phyloP scores from a whole-genome alignment of 2,329 filamentous ascomycete genomes.

The Thelonectria discophora region DNA sequence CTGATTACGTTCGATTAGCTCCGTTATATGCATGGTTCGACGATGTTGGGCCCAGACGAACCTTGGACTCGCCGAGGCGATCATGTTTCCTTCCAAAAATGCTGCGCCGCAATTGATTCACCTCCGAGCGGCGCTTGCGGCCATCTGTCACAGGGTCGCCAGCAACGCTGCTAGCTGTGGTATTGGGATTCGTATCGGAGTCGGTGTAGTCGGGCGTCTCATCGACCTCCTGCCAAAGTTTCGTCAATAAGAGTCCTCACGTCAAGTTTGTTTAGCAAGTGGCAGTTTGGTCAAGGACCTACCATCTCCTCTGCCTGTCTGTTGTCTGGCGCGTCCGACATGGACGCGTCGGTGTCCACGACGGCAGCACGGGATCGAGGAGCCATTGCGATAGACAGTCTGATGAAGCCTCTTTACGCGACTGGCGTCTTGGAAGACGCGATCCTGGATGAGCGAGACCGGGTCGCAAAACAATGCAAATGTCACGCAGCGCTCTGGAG shows the following conservation, averaged over 20 bases:
- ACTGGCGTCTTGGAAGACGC: slow-evolving; percentile 58
- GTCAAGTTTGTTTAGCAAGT: slow-evolving; percentile 2
- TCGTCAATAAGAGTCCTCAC: slow-evolving; percentile 25
- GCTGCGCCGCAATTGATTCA: slow-evolving; percentile 87
- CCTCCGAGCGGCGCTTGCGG: slow-evolving; percentile 85
- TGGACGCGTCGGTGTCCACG: slow-evolving; percentile 69
- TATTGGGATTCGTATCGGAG: slow-evolving; percentile 73
- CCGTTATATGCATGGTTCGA: slow-evolving; percentile 12
- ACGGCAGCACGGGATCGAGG: slow-evolving; percentile 63
- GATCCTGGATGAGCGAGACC: slow-evolving; percentile 43
- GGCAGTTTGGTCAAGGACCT: slow-evolving; percentile 28
- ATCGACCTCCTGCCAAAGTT: slow-evolving; percentile 62
- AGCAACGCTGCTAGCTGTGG: slow-evolving; percentile 82
- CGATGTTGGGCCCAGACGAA: slow-evolving; percentile 50
- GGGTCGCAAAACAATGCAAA: slow-evolving; percentile 18
- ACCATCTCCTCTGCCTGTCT: slow-evolving; percentile 61
- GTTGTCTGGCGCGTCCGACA: slow-evolving; percentile 66
- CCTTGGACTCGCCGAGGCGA: slow-evolving; percentile 89
- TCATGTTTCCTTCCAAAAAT: slow-evolving; percentile 97
- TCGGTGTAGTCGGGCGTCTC: slow-evolving; percentile 74
- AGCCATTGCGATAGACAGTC: slow-evolving; percentile 56
- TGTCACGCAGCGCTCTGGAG: slow-evolving; percentile 1
- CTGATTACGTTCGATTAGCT: slow-evolving; percentile 52
- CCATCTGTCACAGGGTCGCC: slow-evolving; percentile 80
- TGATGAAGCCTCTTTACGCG: slow-evolving; percentile 61